A percentile compares a stretch with the other conserved stretches of the same genome.
These are phyloP conservation scores for Boletus semigastroideus DNA, from an alignment of 1,284 basidiomycete genomes.

Conservation along the genomic window DNA sequence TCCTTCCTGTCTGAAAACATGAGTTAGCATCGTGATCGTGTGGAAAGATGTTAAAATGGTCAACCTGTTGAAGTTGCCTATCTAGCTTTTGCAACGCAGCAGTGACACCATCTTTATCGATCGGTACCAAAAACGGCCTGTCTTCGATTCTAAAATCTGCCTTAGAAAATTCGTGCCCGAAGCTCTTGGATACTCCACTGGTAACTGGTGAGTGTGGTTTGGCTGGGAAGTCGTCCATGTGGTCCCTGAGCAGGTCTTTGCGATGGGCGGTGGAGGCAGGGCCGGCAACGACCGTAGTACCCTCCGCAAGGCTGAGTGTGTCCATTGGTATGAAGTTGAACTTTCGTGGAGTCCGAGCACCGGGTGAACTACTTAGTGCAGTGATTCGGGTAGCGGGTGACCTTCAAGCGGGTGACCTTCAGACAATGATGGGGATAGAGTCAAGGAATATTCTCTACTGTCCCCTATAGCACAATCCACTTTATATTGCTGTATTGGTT, in stretches of 20 bases:
- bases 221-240: slow-evolving; percentile 16
- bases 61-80: slow-evolving; percentile 51
- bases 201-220: slow-evolving; percentile 7
- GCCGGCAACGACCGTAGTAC: slow-evolving; percentile 38
- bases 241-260: slow-evolving; percentile 20
- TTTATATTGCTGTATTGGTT: too few species aligned
- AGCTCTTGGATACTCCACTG: slow-evolving; percentile 1
- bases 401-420: too few species aligned
- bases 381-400: too few species aligned
- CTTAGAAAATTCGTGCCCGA: slow-evolving; percentile 31
- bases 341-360: too few species aligned
- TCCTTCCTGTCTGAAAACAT: slow-evolving; percentile 48
- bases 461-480: too few species aligned
- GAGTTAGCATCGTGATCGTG: background rate
- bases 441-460: too few species aligned
- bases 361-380: too few species aligned
- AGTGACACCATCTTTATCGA: slow-evolving; percentile 62
- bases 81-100: slow-evolving; percentile 67
- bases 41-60: slow-evolving; percentile 11
- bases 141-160: slow-evolving; percentile 37
- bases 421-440: too few species aligned
- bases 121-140: slow-evolving; percentile 66
- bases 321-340: slow-evolving; percentile 22
- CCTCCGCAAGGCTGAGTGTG: slow-evolving; percentile 30
- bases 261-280: slow-evolving; percentile 26